Evolutionary conservation across 1,284 basidiomycete species (phyloP).

Genomic region (Apiotrichum porosum): DNA sequence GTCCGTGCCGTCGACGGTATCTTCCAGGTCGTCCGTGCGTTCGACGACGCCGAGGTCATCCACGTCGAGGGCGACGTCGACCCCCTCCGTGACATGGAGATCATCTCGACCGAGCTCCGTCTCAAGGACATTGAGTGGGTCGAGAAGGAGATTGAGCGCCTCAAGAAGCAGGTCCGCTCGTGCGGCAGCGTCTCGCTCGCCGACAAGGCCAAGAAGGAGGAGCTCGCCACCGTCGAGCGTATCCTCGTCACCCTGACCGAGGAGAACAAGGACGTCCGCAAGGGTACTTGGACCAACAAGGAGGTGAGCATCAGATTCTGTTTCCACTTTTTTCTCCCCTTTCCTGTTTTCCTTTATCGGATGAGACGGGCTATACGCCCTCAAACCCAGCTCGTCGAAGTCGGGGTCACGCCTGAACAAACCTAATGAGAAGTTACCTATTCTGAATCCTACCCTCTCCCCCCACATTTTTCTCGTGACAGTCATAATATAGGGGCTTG

Average conservation of each 20-base stretch:
- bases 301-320: conserved; percentile 62
- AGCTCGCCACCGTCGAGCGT: conserved; percentile 84
- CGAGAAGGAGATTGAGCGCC: conserved; percentile 77
- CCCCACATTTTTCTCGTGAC: conserved; percentile 1
- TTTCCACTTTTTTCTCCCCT: background rate
- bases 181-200: conserved; percentile 77
- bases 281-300: conserved; percentile 92
- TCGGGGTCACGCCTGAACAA: conserved; percentile 64
- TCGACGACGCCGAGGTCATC: conserved; percentile 97
- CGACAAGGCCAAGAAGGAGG: conserved; percentile 95
- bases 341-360: conserved; percentile 42
- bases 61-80: conserved; percentile 99
- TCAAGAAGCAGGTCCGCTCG: conserved; percentile 60
- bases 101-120: conserved; percentile 88
- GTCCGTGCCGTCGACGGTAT: conserved; percentile 98
- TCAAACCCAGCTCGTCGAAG: conserved; percentile 68
- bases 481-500: background rate
- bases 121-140: conserved; percentile 99
- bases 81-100: conserved; percentile 94
- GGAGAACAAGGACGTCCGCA: conserved; percentile 87
- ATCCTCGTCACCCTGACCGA: conserved; percentile 72
- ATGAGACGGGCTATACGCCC: conserved; percentile 73
- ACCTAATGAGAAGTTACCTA: conserved; percentile 52
- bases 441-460: conserved; percentile 16
- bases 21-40: conserved; percentile 96